phyloP scores from a whole-genome alignment of 768 basidiomycete genomes.

The Amanita fuliginea region DNA sequence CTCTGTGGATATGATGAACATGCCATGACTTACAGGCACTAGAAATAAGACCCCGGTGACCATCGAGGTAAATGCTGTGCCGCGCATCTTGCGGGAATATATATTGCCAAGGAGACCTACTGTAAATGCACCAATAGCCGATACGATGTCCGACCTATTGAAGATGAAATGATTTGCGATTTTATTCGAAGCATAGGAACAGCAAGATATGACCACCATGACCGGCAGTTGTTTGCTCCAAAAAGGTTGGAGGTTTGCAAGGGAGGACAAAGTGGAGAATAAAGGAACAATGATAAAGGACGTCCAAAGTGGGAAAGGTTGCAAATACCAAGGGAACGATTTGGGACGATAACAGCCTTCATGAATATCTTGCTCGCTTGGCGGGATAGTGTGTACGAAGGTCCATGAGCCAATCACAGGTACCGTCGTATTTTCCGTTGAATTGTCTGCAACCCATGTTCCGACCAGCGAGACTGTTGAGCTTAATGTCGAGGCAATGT shows the following conservation, averaged over 20 bases:
- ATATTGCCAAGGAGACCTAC: slow-evolving; percentile 71
- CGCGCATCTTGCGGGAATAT: slow-evolving; percentile 73
- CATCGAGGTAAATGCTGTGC: slow-evolving; percentile 87
- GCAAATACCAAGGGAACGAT: slow-evolving; percentile 65
- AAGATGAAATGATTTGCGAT: slow-evolving; percentile 79
- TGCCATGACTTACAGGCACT: slow-evolving; percentile 54
- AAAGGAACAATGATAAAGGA: slow-evolving; percentile 66
- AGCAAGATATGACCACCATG: slow-evolving; percentile 80
- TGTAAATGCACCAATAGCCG: slow-evolving; percentile 77
- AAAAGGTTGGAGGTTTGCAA: slow-evolving; percentile 71
- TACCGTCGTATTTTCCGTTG: slow-evolving; percentile 26
- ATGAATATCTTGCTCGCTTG: slow-evolving; percentile 34
- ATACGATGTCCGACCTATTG: slow-evolving; percentile 75
- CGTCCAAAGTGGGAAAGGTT: slow-evolving; percentile 72
- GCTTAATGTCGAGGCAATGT: slow-evolving; percentile 39
- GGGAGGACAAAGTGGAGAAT: slow-evolving; percentile 61
- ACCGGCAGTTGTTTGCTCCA: slow-evolving; percentile 61
- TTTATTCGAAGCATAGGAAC: slow-evolving; percentile 70
- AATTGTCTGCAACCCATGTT: slow-evolving; percentile 54
- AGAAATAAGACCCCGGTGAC: slow-evolving; percentile 82
- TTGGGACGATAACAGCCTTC: slow-evolving; percentile 64
- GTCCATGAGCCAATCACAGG: slow-evolving; percentile 54
- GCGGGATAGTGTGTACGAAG: slow-evolving; percentile 44
- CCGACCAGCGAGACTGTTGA: slow-evolving; percentile 47
- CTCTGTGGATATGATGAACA: not conserved